Conservation (phyloP, 2,329 filamentous ascomycete genomes). For the Penicillium vulpinum region DNA sequence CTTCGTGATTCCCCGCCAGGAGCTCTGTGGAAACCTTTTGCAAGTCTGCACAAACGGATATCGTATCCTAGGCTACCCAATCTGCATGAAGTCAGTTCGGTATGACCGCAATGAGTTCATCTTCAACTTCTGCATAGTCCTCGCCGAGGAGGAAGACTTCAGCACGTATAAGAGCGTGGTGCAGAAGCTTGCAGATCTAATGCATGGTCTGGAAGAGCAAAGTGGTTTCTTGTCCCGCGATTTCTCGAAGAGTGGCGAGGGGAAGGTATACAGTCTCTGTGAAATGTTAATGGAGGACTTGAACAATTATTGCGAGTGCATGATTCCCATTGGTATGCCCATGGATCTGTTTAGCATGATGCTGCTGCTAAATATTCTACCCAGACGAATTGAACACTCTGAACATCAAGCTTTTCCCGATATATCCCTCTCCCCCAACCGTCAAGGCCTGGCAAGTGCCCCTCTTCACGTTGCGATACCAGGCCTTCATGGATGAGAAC, state of each 20-base stretch:
- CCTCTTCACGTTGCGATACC: slow-evolving; percentile 63
- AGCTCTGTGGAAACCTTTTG: slow-evolving; percentile 90
- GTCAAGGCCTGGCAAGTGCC: slow-evolving; percentile 91
- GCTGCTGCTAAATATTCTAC: slow-evolving; percentile 9
- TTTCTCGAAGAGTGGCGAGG: slow-evolving; percentile 46
- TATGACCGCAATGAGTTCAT: slow-evolving; percentile 96
- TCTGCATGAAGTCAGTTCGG: slow-evolving; percentile 78
- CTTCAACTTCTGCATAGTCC: slow-evolving; percentile 92
- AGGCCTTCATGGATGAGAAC: slow-evolving; percentile 54
- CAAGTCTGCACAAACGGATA: slow-evolving; percentile 70
- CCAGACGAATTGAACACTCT: slow-evolving; percentile 88
- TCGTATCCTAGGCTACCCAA: slow-evolving; percentile 81
- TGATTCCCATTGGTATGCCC: slow-evolving; percentile 85
- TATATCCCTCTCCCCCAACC: slow-evolving; percentile 71
- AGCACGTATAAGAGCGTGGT: slow-evolving; percentile 82
- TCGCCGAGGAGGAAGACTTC: slow-evolving; percentile 70
- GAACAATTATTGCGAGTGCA: slow-evolving; percentile 97
- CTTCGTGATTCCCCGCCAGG: slow-evolving; percentile 91
- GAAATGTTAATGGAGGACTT: slow-evolving; percentile 88
- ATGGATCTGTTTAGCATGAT: background rate
- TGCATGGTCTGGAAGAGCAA: slow-evolving; percentile 90
- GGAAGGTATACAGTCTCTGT: slow-evolving; percentile 67
- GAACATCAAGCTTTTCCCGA: slow-evolving; percentile 93
- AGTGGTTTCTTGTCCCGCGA: slow-evolving; percentile 68
- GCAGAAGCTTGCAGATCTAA: slow-evolving; percentile 77